Evolutionary conservation across 1,284 basidiomycete genomes (phyloP), one percentile per base, ranked within the genome.

Genomic region (Cerrena zonata): DNA sequence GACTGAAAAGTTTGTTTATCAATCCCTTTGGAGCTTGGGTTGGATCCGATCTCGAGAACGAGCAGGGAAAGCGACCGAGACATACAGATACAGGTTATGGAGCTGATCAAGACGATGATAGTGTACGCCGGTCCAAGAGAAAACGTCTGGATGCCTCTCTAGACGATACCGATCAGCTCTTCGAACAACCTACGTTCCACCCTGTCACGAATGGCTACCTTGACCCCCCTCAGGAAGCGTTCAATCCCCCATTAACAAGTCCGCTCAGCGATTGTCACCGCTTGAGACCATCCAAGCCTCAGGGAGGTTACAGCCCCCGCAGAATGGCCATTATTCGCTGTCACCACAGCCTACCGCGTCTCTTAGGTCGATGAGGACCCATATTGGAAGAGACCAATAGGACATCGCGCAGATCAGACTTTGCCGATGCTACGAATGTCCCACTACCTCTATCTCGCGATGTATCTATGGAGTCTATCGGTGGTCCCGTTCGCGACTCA

Each of bases 401-500:
- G 51, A 52, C 24, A 54, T 52, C n/a, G 42, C 30, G 30, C 30
- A 34, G 30, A 34, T 7, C 7, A 15, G 30, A 34, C 30, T 7
- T 7, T 34, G 30, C n/a, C n/a, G 41, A 42, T 11, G 18, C 47
- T 37, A 42, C 21, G 11, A n/a, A 21, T 23, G 39, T 52, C 18
- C 54, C 59, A 47, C 56, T 53, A 50, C 51, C 65, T 18, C 44
- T 61, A 44, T 59, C 61, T 37, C 61, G 64, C 51, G 65, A 66
- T 54, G 61, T 57, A 10, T 67, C 64, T 22, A 65, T 66, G 63
- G 61, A 61, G 34, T 52, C 53, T 23, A 53, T 53, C 11, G 42
- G 40, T 3, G 22, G 30, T 5, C 45, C 54, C 41, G 50, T 43
- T 21, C n/a, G 47, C 49, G 74, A 74, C 41, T 76, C 78, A 53